These are phyloP conservation scores for Serendipita sp. DNA, from an alignment of 768 basidiomycete genomes.

Conservation along the genomic window DNA sequence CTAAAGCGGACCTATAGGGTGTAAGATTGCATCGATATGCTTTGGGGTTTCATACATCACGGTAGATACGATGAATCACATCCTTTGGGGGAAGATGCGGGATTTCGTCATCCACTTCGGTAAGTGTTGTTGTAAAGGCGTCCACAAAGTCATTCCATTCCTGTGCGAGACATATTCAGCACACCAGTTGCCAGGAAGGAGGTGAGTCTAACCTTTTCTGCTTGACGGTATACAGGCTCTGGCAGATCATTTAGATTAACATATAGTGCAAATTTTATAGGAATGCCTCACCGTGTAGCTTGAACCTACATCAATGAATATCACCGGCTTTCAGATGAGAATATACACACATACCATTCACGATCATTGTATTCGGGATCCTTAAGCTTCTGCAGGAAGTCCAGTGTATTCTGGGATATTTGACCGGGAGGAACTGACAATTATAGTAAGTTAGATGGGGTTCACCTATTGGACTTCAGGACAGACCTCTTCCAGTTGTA, in stretches of 20 bases:
- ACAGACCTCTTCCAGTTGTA: slow-evolving; percentile 58
- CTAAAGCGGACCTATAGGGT: slow-evolving; percentile 59
- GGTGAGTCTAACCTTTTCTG: slow-evolving; percentile 35
- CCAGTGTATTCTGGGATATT: slow-evolving; percentile 70
- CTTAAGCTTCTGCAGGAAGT: slow-evolving; percentile 54
- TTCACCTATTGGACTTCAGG: neutral
- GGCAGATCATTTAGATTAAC: neutral
- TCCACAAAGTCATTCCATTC: slow-evolving; percentile 83
- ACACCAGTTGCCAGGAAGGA: neutral
- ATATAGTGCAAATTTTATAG: neutral
- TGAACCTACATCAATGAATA: slow-evolving; percentile 43
- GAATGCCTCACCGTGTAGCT: slow-evolving; percentile 40
- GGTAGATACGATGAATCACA: slow-evolving; percentile 80
- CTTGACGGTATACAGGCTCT: slow-evolving; percentile 67
- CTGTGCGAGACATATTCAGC: slow-evolving; percentile 10
- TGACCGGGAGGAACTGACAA: slow-evolving; percentile 66
- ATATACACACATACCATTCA: slow-evolving; percentile 38
- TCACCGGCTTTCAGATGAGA: neutral
- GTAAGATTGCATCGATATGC: neutral
- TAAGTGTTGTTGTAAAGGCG: slow-evolving; percentile 45
- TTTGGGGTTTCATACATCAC: slow-evolving; percentile 40
- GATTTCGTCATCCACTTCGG: slow-evolving; percentile 63
- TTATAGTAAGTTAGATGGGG: neutral
- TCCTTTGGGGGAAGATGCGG: slow-evolving; percentile 85
- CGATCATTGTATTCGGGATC: slow-evolving; percentile 72